These are phyloP conservation scores for Candida argentea DNA, from an alignment of 805 yeast genomes.

Conservation along the genomic window DNA sequence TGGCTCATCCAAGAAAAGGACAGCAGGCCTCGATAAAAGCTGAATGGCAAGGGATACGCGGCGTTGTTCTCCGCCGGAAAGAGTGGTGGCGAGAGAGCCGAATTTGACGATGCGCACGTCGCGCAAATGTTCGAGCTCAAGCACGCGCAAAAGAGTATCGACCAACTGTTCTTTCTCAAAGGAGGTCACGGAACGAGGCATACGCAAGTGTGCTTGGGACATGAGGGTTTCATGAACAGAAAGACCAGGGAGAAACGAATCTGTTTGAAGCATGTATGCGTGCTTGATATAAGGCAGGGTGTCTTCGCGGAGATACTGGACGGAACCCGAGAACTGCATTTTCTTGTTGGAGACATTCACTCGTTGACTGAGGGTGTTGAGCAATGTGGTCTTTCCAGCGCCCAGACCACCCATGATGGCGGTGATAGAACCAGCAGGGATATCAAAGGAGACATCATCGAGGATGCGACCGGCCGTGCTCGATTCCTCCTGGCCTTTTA, in stretches of 20 bases:
- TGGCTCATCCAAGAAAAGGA: constrained; percentile 77
- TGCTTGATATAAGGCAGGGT: constrained; percentile 10
- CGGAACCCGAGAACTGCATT: constrained; percentile 32
- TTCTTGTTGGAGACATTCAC: constrained; percentile 30
- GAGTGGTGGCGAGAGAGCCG: constrained; percentile 42
- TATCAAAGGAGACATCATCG: constrained; percentile 44
- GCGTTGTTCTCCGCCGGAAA: constrained; percentile 82
- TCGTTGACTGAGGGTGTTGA: constrained; percentile 55
- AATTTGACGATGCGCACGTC: constrained; percentile 45
- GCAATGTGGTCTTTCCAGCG: constrained; percentile 73
- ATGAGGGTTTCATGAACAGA: constrained; percentile 62
- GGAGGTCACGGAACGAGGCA: constrained; percentile 37
- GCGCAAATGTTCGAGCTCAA: constrained; percentile 58
- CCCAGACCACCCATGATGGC: constrained; percentile 88
- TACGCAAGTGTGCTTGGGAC: constrained; percentile 62
- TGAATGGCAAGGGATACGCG: constrained; percentile 72
- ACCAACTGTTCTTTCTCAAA: constrained; percentile 41
- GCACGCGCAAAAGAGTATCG: constrained; percentile 47
- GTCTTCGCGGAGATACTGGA: constrained; percentile 16
- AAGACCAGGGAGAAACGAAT: constrained; percentile 58
- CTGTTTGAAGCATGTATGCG: constrained; percentile 72
- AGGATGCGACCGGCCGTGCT: constrained; percentile 10
- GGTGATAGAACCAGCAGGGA: constrained; percentile 52
- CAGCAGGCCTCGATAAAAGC: constrained; percentile 63
- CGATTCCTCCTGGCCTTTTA: constrained; percentile 1